Conservation (phyloP, 2,329 filamentous ascomycete genomes). For the Penicillium hesseltinei region DNA sequence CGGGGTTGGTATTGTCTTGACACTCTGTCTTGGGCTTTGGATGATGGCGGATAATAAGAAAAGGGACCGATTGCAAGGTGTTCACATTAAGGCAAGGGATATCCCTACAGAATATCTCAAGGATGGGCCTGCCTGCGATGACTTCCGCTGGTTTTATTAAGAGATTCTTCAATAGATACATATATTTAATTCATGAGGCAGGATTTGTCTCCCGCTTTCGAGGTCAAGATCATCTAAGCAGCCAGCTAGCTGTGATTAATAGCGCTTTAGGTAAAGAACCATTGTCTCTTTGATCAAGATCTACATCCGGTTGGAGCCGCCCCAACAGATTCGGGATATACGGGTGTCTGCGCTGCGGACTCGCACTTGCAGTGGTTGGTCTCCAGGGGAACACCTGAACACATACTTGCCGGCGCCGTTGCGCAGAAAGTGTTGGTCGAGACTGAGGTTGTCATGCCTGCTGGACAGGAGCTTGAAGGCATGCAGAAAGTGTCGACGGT, state of each 20-base stretch:
- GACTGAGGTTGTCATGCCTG: conserved; percentile 25
- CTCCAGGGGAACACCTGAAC: conserved; percentile 11
- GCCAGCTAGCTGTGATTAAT: not conserved
- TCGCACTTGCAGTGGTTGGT: conserved; percentile 21
- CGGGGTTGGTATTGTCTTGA: conserved; percentile 54
- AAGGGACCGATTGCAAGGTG: conserved; percentile 55
- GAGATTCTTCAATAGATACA: conserved; percentile 46
- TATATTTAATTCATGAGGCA: not conserved
- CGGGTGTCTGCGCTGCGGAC: conserved; percentile 16
- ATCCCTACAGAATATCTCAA: conserved; percentile 52
- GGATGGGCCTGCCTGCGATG: conserved; percentile 50
- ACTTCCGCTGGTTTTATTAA: conserved; percentile 54
- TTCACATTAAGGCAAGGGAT: conserved; percentile 53
- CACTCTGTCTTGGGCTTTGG: conserved; percentile 50
- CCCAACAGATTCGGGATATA: conserved; percentile 19
- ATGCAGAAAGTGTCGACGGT: conserved; percentile 25
- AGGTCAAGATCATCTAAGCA: too few species aligned
- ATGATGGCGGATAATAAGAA: conserved; percentile 54
- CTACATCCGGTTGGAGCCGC: conserved; percentile 22
- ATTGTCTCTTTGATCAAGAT: not conserved
- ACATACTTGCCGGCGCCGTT: conserved; percentile 15
- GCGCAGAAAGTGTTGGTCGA: conserved; percentile 21
- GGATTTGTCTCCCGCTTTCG: too few species aligned
- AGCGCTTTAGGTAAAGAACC: too few species aligned
- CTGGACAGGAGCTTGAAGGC: conserved; percentile 23